phyloP scores from a whole-genome alignment of 2,329 filamentous ascomycete genomes.

The Talaromyces verruculosus region DNA sequence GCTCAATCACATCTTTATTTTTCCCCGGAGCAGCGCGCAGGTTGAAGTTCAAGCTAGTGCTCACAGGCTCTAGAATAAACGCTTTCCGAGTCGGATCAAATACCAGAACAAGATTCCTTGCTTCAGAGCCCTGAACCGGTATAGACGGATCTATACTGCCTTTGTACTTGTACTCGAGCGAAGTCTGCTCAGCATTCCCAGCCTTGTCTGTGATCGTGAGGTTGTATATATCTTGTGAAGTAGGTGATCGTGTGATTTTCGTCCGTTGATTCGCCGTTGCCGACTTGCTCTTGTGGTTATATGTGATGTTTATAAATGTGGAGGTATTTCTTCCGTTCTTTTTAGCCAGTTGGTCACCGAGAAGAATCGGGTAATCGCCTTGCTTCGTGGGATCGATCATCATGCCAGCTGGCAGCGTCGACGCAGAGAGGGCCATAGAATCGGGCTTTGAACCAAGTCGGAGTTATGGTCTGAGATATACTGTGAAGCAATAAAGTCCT shows the following conservation, averaged over 20 bases:
- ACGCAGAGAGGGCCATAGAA: conserved; percentile 36
- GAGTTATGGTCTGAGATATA: neutral
- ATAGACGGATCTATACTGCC: conserved; percentile 42
- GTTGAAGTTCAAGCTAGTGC: conserved; percentile 87
- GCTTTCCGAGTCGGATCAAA: conserved; percentile 73
- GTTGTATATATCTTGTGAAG: conserved; percentile 40
- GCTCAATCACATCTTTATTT: conserved; percentile 64
- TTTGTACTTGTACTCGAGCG: conserved; percentile 42
- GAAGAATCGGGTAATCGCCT: conserved; percentile 48
- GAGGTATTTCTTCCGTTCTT: conserved; percentile 25
- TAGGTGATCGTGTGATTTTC: conserved; percentile 36
- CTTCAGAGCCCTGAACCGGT: conserved; percentile 30
- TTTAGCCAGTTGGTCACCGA: conserved; percentile 44
- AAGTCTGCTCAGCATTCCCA: conserved; percentile 39
- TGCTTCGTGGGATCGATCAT: conserved; percentile 48
- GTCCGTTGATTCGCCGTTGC: conserved; percentile 41
- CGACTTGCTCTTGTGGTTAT: conserved; percentile 49
- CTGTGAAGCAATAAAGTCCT: neutral
- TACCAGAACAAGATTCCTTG: conserved; percentile 57
- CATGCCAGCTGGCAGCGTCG: conserved; percentile 24
- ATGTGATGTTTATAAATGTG: conserved; percentile 44
- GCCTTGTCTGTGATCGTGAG: conserved; percentile 45
- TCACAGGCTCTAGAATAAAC: conserved; percentile 78
- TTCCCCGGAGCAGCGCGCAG: conserved; percentile 68
- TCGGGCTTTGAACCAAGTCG: conserved; percentile 13